phyloP scores from a whole-genome alignment of 139 green algal genomes.

The Chlorella sp. region DNA sequence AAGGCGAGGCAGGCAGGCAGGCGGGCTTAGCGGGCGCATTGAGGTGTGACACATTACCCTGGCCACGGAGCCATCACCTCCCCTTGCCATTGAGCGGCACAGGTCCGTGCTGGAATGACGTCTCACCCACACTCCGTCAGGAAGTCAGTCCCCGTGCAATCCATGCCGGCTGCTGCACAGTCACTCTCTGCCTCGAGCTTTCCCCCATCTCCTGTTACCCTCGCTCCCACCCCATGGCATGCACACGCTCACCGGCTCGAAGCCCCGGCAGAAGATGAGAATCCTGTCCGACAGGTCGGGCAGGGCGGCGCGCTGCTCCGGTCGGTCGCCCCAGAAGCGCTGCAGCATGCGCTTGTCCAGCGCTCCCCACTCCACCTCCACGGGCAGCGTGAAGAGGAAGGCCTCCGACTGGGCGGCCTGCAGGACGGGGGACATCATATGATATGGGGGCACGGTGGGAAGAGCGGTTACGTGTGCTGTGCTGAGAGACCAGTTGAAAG shows the following conservation, averaged over 20 bases:
- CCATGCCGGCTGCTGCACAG: too few species aligned
- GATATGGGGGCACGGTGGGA: background rate
- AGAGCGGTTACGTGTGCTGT: background rate
- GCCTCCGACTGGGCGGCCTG: background rate
- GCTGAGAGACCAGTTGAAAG: too few species aligned
- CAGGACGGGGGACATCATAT: background rate
- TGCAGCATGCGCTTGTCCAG: slow-evolving; percentile 20
- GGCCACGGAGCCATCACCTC: too few species aligned
- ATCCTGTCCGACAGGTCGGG: slow-evolving; percentile 6
- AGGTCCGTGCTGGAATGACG: too few species aligned
- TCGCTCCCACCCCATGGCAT: background rate
- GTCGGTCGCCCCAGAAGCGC: background rate
- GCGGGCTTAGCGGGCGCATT: too few species aligned
- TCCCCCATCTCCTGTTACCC: background rate
- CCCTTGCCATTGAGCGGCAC: too few species aligned
- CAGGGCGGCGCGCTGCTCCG: background rate
- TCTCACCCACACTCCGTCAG: too few species aligned
- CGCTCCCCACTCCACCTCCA: slow-evolving; percentile 4
- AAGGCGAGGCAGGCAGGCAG: too few species aligned
- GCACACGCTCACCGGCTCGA: background rate
- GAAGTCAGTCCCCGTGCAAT: too few species aligned
- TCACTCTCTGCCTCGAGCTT: too few species aligned
- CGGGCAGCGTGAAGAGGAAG: slow-evolving; percentile 24
- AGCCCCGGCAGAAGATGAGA: slow-evolving; percentile 24
- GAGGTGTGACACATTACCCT: too few species aligned